These are phyloP conservation scores for Cyanidium caldarium DNA, from an alignment of 23 red algal species.

Conservation along the genomic window DNA sequence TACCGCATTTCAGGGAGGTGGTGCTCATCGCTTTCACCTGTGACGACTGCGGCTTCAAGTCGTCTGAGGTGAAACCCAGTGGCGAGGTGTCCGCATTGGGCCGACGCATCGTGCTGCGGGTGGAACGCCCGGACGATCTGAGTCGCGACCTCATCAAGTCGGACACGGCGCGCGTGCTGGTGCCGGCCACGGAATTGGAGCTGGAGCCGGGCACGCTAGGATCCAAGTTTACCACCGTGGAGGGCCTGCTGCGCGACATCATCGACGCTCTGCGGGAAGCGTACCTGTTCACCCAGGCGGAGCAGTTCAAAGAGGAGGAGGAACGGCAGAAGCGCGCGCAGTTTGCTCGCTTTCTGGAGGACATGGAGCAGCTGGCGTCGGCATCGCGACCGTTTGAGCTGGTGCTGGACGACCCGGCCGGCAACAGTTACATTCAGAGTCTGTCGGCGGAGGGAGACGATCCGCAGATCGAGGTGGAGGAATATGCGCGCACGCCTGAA, in stretches of 20 bases:
- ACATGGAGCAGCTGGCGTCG: background rate
- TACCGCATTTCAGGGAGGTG: constrained; percentile 31
- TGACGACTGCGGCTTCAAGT: constrained; percentile 23
- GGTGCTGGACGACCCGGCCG: constrained; percentile 26
- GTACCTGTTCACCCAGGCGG: constrained; percentile 7
- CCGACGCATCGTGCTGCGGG: background rate
- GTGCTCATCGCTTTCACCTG: constrained; percentile 33
- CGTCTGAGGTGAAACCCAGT: constrained; percentile 20
- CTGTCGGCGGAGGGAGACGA: constrained; percentile 15
- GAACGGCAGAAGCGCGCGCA: background rate
- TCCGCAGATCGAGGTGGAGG: constrained; percentile 17
- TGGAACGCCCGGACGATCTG: constrained; percentile 1
- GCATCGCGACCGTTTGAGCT: constrained; percentile 12
- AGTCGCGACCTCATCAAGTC: constrained; percentile 29
- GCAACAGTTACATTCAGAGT: constrained; percentile 41
- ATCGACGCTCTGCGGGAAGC: background rate
- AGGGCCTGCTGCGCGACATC: constrained; percentile 17
- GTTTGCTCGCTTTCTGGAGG: constrained; percentile 1
- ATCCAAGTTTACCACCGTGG: constrained; percentile 21
- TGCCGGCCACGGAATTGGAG: constrained; percentile 11
- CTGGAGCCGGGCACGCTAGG: constrained; percentile 18
- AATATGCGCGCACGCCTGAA: constrained; percentile 18
- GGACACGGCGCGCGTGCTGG: constrained; percentile 8
- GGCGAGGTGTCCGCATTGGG: constrained; percentile 5
- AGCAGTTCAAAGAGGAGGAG: background rate